A percentile compares a stretch with the other conserved stretches of the same genome.
Evolutionary conservation across 1,284 basidiomycete species (phyloP).

Genomic region (Anthracocystis panici-leucophaei): DNA sequence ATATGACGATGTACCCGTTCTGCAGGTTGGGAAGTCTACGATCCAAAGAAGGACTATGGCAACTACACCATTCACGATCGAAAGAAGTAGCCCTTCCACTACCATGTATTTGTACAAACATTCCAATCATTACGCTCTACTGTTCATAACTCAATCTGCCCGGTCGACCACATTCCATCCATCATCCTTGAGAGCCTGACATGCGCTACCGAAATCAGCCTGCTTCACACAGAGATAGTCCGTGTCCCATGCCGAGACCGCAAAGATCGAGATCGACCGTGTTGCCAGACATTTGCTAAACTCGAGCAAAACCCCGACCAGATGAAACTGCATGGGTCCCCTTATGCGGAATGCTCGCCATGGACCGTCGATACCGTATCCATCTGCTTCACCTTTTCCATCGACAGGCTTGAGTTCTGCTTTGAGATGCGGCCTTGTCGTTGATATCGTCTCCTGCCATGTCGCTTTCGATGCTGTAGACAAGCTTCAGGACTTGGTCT

Average conservation of each 20-base stretch:
- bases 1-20: background rate
- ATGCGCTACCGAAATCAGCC: slow-evolving; percentile 15
- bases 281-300: slow-evolving; percentile 40
- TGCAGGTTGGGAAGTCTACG: slow-evolving; percentile 62
- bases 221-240: slow-evolving; percentile 50
- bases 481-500: background rate
- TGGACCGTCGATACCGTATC: slow-evolving; percentile 28
- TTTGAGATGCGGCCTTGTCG: slow-evolving; percentile 19
- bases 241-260: slow-evolving; percentile 47
- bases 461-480: background rate
- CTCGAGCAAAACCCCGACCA: slow-evolving; percentile 41
- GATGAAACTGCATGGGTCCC: slow-evolving; percentile 47
- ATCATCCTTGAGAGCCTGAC: slow-evolving; percentile 25
- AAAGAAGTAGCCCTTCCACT: slow-evolving; percentile 14
- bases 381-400: slow-evolving; percentile 9
- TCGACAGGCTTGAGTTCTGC: slow-evolving; percentile 6
- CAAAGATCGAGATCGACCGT: slow-evolving; percentile 40
- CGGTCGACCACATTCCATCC: slow-evolving; percentile 38
- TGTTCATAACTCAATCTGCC: background rate
- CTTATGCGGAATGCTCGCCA: slow-evolving; percentile 43
- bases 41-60: slow-evolving; percentile 63
- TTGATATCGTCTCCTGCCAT: slow-evolving; percentile 18
- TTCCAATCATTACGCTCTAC: background rate
- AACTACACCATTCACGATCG: slow-evolving; percentile 59
- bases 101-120: slow-evolving; percentile 13